Base-by-base conservation (phyloP, 805 yeast species). In the Yarrowia sp. region DNA sequence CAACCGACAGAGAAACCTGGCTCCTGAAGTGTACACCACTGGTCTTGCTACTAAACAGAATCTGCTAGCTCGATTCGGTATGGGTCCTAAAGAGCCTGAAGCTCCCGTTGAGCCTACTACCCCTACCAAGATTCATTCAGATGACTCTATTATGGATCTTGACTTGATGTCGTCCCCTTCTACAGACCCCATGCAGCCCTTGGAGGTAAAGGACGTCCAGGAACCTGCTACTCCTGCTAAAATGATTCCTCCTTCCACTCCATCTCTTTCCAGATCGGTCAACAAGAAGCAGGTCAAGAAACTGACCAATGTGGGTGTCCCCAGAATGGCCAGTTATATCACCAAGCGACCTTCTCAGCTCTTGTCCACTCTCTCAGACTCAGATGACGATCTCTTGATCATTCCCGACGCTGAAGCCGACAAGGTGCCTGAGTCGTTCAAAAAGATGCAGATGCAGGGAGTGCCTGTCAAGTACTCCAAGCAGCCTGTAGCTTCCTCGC, bases 1-100 rank as follows among this genome's bases (percentile, higher is more conserved):
- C 61, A 67, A 68, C 45, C 66, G 69, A 41, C 64, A 65, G 9
- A 62, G 69, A 11, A 67, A 69, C 22, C 66, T 71, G n/a, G 71
- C 69, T 3, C 72, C 72, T 3, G 69, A 67, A 42, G 48, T 62
- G 3, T 67, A 67, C 44, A 69, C 70, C 14, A 63, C 51, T 4
- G 64, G 64, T n/a, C n/a, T 43, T 13, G 39, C n/a, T 1, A 58
- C 64, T 18, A 58, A 58, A 6, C 64, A 58, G 51, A 18, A 15
- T 33, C 51, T 58, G 3, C 33, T 58, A 1, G 50, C 64, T 33
- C 39, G 51, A 13, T 58, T 58, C 14, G 51, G 50, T 9, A 43
- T 32, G 51, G 43, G 18, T 43, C 42, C 51, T 4, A 48, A 48
- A 9, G 32, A 13, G 41, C 38, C 32, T 17, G 15, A 15, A 7